Base-by-base conservation (phyloP, 2,329 filamentous ascomycete species). In the Nemania abortiva region DNA sequence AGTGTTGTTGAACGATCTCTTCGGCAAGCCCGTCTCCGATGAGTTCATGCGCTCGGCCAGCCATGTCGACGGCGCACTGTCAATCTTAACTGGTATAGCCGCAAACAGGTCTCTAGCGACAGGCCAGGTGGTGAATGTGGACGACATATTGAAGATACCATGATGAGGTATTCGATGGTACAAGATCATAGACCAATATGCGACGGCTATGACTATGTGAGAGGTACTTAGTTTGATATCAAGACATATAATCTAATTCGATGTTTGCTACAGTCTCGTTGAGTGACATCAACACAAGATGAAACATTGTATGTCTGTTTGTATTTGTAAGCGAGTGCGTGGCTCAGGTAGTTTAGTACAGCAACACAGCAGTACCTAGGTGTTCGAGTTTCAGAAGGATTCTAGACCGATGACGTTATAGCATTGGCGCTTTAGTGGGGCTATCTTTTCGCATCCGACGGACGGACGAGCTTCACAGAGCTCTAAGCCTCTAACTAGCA, bases 21-120 rank as follows among this genome's bases (percentile, higher is more conserved):
- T 90, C 74, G 88, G 87, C 0, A 83, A 84, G 70, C 81, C 82
- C 0, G 82, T 83, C 1, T 81, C 83, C 11, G 87, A 89, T 74
- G 80, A 85, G 78, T 83, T 83, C 65, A 84, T 83, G 77, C 80
- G 87, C 1, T 87, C 87, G 0, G 88, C 88, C 1, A 87, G 84
- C 66, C 87, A 89, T 73, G 74, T 89, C 3, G 87, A 90, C 68
- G 88, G 88, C 0, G 88, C 87, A 0, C 78, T 86, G 63, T 89
- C 87, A 0, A 89, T 90, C 39, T 70, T 89, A 65, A 89, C 87
- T 0, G 88, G 88, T 0, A 88, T 90, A 57, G 87, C 86, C 5
- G 87, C 87, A 0, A 90, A 90, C 64, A 80, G 79, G 67, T 89
- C 87, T 0, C 87, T 90, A 24, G 83, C 83, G 0, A 89, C 85